Percentiles rank a stretch among this genome's conserved stretches.
Evolutionary conservation across 805 yeast species (phyloP).

Genomic region (Grigorovia transvaalensis): DNA sequence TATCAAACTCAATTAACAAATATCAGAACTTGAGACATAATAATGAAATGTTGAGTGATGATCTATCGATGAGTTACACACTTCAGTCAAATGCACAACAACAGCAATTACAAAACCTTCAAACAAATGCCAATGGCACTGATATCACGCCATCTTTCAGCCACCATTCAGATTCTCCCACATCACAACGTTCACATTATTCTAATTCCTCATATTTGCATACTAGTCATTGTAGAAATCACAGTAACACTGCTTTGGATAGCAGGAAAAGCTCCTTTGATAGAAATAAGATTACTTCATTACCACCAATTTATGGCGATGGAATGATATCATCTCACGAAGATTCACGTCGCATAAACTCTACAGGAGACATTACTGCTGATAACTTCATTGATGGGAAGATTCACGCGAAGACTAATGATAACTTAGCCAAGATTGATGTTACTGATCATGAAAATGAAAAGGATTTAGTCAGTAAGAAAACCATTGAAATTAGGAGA

Average conservation of each 20-base stretch:
- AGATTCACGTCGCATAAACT: neutral
- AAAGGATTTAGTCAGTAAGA: neutral
- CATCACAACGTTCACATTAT: neutral
- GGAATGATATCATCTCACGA: conserved; percentile 4
- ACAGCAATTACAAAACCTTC: neutral
- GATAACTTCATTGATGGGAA: neutral
- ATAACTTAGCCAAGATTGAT: neutral
- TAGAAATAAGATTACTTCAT: neutral
- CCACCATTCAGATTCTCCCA: neutral
- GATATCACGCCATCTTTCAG: neutral
- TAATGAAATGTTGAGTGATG: conserved; percentile 47
- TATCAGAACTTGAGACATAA: conserved; percentile 44
- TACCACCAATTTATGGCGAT: conserved; percentile 5
- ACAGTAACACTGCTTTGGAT: conserved; percentile 2
- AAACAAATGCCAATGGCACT: neutral
- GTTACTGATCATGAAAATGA: neutral
- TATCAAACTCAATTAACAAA: conserved; percentile 38
- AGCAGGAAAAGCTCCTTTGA: conserved; percentile 13
- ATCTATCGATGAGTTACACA: conserved; percentile 41
- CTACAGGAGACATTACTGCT: neutral
- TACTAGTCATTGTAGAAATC: neutral
- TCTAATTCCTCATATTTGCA: conserved; percentile 1
- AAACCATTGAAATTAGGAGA: conserved; percentile 3
- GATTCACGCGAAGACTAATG: neutral
- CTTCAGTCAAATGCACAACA: conserved; percentile 8